Conservation (phyloP, 768 basidiomycete genomes). For the Podaxis sp. region DNA sequence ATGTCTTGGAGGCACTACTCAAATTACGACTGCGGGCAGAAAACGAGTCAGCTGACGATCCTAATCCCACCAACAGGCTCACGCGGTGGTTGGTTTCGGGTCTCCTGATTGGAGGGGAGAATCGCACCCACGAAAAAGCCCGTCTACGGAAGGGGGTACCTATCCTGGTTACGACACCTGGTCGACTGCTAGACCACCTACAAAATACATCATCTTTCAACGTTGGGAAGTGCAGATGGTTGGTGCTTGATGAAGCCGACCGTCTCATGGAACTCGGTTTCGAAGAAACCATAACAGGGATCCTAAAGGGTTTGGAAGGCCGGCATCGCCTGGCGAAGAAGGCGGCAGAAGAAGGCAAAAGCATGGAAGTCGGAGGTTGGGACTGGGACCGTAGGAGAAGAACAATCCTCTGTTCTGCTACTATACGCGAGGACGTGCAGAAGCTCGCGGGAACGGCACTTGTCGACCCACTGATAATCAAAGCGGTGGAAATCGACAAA, state of each 20-base stretch:
- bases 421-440: constrained; percentile 93
- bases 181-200: constrained; percentile 91
- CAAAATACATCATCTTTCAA: constrained; percentile 94
- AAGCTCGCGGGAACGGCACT: constrained; percentile 85
- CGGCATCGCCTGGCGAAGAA: constrained; percentile 70
- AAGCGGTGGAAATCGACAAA: constrained; percentile 59
- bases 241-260: constrained; percentile 97
- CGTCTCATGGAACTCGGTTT: constrained; percentile 98
- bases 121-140: constrained; percentile 93
- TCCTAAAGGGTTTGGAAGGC: constrained; percentile 84
- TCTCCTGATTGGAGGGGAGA: constrained; percentile 91
- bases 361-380: constrained; percentile 79
- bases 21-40: constrained; percentile 68
- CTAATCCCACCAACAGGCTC: constrained; percentile 43
- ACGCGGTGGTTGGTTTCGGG: constrained; percentile 96
- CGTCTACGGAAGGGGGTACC: constrained; percentile 92
- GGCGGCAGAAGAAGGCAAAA: constrained; percentile 66
- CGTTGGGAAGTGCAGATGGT: constrained; percentile 91
- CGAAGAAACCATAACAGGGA: constrained; percentile 91
- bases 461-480: constrained; percentile 79
- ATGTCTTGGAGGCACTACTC: constrained; percentile 85
- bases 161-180: constrained; percentile 94
- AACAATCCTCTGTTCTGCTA: constrained; percentile 95
- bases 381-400: constrained; percentile 77
- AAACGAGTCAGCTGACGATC: constrained; percentile 52